Evolutionary conservation across 2,329 filamentous ascomycete genomes (phyloP).

Genomic region (Neobulgaria alba): DNA sequence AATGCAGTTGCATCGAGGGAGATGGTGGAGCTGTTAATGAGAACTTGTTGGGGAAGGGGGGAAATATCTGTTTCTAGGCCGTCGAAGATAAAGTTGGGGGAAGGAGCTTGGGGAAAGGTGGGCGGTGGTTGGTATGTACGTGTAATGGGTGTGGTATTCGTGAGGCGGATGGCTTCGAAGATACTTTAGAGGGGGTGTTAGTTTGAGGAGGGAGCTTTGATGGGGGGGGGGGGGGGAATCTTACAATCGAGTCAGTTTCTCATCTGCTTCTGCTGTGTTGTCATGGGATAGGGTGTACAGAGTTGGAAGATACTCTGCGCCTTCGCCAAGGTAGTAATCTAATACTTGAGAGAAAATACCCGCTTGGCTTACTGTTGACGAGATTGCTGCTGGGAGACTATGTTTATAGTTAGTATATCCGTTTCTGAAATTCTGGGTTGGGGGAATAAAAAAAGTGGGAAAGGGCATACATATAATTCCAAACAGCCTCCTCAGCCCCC

Average conservation of each 20-base stretch:
- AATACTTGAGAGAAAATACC: conserved; percentile 65
- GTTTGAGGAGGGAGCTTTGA: conserved; percentile 51
- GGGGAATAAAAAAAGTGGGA: neutral
- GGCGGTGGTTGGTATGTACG: too few relatives aligned
- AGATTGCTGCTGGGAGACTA: conserved; percentile 48
- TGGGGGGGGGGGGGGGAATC: conserved; percentile 40
- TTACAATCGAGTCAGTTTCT: conserved; percentile 51
- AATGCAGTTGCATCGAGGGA: conserved; percentile 50
- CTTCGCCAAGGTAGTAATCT: conserved; percentile 61
- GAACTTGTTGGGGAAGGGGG: conserved; percentile 44
- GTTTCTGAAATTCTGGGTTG: neutral
- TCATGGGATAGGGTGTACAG: conserved; percentile 51
- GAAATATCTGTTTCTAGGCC: neutral
- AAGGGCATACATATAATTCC: conserved; percentile 21
- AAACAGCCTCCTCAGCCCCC: conserved; percentile 54
- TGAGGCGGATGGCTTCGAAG: too few relatives aligned
- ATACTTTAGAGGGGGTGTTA: conserved; percentile 9
- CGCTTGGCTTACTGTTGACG: conserved; percentile 62
- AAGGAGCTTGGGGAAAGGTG: too few relatives aligned
- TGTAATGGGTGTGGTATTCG: too few relatives aligned
- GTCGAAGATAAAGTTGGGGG: neutral
- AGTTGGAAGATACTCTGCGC: conserved; percentile 46
- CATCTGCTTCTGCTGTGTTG: conserved; percentile 48
- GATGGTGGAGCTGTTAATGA: conserved; percentile 51
- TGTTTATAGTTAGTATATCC: conserved; percentile 1